Conservation (phyloP, 148 eudicot genomes). For the Amaranthus hypochondriacus region DNA sequence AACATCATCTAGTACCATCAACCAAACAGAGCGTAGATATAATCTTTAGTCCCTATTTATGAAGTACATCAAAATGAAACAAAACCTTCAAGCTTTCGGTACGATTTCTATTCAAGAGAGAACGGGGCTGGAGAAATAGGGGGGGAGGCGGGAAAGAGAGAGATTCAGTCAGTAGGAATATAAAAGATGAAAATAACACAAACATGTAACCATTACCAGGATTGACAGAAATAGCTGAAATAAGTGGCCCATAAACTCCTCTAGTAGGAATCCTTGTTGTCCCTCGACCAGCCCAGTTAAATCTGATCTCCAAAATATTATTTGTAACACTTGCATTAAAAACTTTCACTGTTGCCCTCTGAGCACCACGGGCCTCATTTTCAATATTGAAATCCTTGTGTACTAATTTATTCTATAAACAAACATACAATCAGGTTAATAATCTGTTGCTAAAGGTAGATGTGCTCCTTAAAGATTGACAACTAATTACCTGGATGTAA, state of each 20-base stretch:
- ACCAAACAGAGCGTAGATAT: too few relatives aligned
- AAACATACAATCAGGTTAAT: constrained; percentile 10
- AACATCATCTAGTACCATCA: too few relatives aligned
- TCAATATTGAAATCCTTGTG: constrained; percentile 57
- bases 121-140: too few relatives aligned
- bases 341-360: constrained; percentile 29
- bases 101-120: too few relatives aligned
- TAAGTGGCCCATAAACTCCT: constrained; percentile 72
- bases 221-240: constrained; percentile 68
- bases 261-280: constrained; percentile 66
- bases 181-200: background rate
- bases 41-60: too few relatives aligned
- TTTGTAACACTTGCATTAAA: constrained; percentile 49
- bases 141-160: background rate
- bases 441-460: background rate
- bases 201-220: constrained; percentile 26
- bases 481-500: constrained; percentile 58
- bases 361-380: constrained; percentile 54
- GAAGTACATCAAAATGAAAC: too few relatives aligned
- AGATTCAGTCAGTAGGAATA: background rate
- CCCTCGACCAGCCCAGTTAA: constrained; percentile 72
- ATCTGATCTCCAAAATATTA: constrained; percentile 49
- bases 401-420: constrained; percentile 48
- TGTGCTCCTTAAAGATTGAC: background rate
- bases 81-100: too few relatives aligned